These are phyloP conservation scores for Boletus patriciae DNA, from an alignment of 768 basidiomycete genomes.

Conservation along the genomic window DNA sequence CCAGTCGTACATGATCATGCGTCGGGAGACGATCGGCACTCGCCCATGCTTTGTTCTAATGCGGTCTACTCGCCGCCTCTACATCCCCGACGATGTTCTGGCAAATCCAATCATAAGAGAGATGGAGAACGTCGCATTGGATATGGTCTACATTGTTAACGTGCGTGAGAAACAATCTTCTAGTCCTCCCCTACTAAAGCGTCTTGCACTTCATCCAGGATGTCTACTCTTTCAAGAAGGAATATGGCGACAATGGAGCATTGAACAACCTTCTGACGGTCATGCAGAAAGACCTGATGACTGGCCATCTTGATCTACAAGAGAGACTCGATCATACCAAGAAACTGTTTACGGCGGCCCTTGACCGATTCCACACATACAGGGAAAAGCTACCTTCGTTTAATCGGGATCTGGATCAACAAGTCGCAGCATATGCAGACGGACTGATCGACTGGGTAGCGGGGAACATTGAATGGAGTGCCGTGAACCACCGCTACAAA, in stretches of 20 bases:
- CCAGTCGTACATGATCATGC: slow-evolving; percentile 30
- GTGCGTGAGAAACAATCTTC: slow-evolving; percentile 15
- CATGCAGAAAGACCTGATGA: slow-evolving; percentile 25
- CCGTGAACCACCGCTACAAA: slow-evolving; percentile 28
- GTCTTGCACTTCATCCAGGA: slow-evolving; percentile 12
- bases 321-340: slow-evolving; percentile 22
- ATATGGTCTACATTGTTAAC: slow-evolving; percentile 29
- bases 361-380: slow-evolving; percentile 24
- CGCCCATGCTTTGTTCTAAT: slow-evolving; percentile 31
- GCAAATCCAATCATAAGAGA: slow-evolving; percentile 22
- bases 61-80: slow-evolving; percentile 28
- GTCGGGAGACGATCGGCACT: slow-evolving; percentile 31
- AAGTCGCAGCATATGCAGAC: slow-evolving; percentile 23
- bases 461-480: slow-evolving; percentile 32
- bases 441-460: slow-evolving; percentile 28
- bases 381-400: slow-evolving; percentile 22
- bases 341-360: slow-evolving; percentile 21
- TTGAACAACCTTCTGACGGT: slow-evolving; percentile 30
- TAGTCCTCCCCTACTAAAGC: neutral
- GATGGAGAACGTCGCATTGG: slow-evolving; percentile 29
- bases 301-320: slow-evolving; percentile 26
- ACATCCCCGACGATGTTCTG: slow-evolving; percentile 26
- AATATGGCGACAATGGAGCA: slow-evolving; percentile 28
- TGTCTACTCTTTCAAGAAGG: slow-evolving; percentile 34
- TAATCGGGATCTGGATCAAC: slow-evolving; percentile 14